Evolutionary conservation across 2,329 filamentous ascomycete genomes (phyloP), one percentile per base, ranked within the genome.

Genomic region (Penicillium rolfsii): DNA sequence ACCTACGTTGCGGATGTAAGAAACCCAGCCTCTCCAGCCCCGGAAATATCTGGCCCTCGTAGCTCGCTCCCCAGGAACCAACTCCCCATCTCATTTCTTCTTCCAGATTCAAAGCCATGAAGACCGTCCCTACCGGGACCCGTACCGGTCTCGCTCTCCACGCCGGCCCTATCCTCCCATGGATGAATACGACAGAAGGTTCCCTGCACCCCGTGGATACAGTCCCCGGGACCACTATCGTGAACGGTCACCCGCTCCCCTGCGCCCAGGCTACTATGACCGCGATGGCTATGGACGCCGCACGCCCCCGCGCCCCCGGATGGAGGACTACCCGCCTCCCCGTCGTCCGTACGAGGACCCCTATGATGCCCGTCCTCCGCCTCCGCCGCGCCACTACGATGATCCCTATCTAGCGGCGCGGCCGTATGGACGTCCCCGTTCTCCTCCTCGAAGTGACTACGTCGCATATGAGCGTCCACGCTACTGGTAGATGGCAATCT

Each of bases 1-100:
- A 89, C 86, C 68, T 99, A 95, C 79, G 83, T 91, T 71, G 88
- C 92, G 72, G 93, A 97, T 81, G 94, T 98, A 85, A 76, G 88
- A 64, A 38, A 65, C 57, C 50, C 64, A 54, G 16, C 36, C 38
- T 54, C 38, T 54, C 38, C 26, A 41, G 26, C n/a, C 24, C 52
- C 26, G 41, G 35, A 26, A 52, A 43, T 49, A 36, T 35, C 45
- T 55, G 19, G 26, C 52, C 26, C 52, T 50, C 41, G 52, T 50
- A 46, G 50, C 38, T 60, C 61, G 76, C 62, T 30, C 22, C 6
- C 35, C 36, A 67, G 57, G 65, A 48, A 16, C 49, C 49, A 35
- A 55, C 66, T 1, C 61, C 67, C 65, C 63, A 62, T 72, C 67
- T 72, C 62, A 73, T 75, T 58, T 30, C 38, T 57, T 57, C 55